Evolutionary conservation across 2,329 filamentous ascomycete species (phyloP).

Genomic region (Ceratocystis lukuohia): DNA sequence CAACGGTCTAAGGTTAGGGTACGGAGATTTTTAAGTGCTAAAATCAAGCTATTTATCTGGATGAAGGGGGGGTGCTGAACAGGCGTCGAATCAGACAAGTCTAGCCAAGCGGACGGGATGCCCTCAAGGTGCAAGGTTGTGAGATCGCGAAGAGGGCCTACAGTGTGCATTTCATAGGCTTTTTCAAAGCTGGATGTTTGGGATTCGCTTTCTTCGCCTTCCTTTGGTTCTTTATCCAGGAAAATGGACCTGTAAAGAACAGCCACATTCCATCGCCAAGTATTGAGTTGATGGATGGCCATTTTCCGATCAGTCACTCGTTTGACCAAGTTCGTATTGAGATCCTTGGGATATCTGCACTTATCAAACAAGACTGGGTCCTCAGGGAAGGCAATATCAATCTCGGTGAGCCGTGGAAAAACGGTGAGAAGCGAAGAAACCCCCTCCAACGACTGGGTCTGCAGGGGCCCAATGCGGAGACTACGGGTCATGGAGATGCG

Average conservation of each 20-base stretch:
- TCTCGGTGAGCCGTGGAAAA: background rate
- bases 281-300: background rate
- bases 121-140: conserved; percentile 1
- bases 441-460: background rate
- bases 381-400: background rate
- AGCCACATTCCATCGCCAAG: background rate
- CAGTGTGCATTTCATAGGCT: background rate
- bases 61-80: background rate
- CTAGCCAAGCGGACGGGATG: background rate
- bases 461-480: background rate
- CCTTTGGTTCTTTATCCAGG: background rate
- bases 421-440: background rate
- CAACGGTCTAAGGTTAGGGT: background rate
- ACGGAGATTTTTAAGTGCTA: background rate
- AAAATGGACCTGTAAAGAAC: background rate
- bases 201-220: background rate
- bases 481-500: background rate
- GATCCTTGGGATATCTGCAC: background rate
- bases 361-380: background rate
- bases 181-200: background rate
- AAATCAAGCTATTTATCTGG: background rate
- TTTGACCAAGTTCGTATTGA: background rate
- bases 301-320: background rate
- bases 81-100: background rate
- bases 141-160: background rate